A percentile compares a stretch with the other conserved stretches of the same genome.
These are phyloP conservation scores for Casaregolazyma suthepensis DNA, from an alignment of 1,139 yeast genomes.

Conservation along the genomic window DNA sequence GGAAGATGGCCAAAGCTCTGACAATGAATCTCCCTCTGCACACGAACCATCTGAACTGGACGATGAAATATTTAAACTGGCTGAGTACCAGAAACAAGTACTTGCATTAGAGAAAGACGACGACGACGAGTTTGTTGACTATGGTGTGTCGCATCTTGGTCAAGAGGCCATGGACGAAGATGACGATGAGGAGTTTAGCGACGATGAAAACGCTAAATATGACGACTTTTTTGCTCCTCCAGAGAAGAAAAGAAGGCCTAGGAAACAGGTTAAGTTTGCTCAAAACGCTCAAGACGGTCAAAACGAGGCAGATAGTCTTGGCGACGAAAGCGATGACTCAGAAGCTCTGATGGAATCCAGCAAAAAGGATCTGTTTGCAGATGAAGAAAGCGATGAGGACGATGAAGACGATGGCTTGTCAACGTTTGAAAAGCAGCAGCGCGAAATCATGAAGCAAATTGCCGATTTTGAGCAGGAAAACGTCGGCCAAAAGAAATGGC, in stretches of 20 bases:
- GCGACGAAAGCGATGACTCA: conserved; percentile 53
- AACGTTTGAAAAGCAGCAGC: conserved; percentile 79
- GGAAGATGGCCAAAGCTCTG: conserved; percentile 16
- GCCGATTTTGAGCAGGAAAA: conserved; percentile 76
- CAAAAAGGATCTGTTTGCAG: conserved; percentile 51
- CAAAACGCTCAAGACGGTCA: background rate
- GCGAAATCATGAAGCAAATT: conserved; percentile 69
- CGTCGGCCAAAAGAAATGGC: conserved; percentile 88
- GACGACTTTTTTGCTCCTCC: conserved; percentile 38
- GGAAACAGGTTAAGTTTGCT: conserved; percentile 19
- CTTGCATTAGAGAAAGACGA: conserved; percentile 55
- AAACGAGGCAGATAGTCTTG: conserved; percentile 40
- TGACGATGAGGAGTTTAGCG: conserved; percentile 40
- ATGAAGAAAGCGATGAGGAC: conserved; percentile 35
- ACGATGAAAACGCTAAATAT: conserved; percentile 31
- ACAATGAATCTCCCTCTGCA: conserved; percentile 13
- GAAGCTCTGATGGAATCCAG: conserved; percentile 52
- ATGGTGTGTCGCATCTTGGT: conserved; percentile 38
- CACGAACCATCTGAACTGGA: conserved; percentile 52
- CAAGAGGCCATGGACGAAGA: conserved; percentile 55
- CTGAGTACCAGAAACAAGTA: conserved; percentile 77
- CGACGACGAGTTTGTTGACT: conserved; percentile 59
- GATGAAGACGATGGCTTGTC: conserved; percentile 45
- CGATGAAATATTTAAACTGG: conserved; percentile 80
- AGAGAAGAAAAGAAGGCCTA: conserved; percentile 19